Conservation (phyloP, 805 yeast genomes). For the Ogataea salicorniae region DNA sequence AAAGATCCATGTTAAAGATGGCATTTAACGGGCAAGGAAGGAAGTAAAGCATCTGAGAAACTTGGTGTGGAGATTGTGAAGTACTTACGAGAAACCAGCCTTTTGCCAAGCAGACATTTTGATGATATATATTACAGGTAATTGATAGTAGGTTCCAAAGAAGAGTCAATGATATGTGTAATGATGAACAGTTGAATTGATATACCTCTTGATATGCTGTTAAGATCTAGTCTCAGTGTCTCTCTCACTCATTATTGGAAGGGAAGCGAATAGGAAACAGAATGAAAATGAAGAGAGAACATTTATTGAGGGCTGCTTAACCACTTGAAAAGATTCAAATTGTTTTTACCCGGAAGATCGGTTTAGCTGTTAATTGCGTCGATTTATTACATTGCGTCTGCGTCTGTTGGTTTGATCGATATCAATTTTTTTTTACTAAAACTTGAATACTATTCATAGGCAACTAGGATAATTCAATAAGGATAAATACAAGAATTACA, state of each 20-base stretch:
- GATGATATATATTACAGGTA: not conserved
- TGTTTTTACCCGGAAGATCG: too few relatives aligned
- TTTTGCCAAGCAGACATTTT: constrained; percentile 58
- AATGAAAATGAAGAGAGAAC: too few relatives aligned
- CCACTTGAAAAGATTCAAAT: too few relatives aligned
- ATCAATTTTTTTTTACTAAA: too few relatives aligned
- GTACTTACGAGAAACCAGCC: constrained; percentile 57
- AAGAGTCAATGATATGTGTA: not conserved
- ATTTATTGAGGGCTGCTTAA: too few relatives aligned
- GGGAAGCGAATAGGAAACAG: not conserved
- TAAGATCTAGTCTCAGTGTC: too few relatives aligned
- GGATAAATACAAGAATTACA: too few relatives aligned
- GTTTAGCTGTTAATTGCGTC: too few relatives aligned
- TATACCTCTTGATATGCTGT: not conserved
- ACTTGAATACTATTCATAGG: too few relatives aligned
- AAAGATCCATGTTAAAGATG: not conserved
- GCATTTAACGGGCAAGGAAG: not conserved
- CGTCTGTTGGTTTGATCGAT: too few relatives aligned
- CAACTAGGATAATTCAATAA: too few relatives aligned
- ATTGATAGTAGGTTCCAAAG: not conserved
- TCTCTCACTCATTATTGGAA: not conserved
- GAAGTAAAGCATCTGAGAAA: not conserved
- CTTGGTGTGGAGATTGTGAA: not conserved
- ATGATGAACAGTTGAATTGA: not conserved
- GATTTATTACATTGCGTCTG: too few relatives aligned